Base-by-base conservation (phyloP, 148 eudicot genomes). In the Rhododendron simsii region DNA sequence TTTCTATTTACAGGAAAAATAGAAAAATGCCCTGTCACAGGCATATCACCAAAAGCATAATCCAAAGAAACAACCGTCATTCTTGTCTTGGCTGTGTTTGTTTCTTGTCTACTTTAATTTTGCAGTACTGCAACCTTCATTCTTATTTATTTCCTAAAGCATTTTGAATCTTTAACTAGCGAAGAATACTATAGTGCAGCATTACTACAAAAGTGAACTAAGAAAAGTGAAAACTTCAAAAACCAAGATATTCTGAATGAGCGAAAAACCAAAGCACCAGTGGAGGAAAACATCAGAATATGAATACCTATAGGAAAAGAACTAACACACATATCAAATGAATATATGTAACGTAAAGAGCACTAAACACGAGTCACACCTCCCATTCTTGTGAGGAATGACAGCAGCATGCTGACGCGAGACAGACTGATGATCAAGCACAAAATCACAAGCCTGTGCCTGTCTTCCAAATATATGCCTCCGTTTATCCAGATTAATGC, bases 331-430 rank as follows among this genome's bases (percentile, higher is more conserved):
- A 5, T 18, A 37, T 11, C 53, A 55, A 55, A 81, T 45, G 33
- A 47, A 83, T 63, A 10, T 76, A 37, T 16, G 61, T 30, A 74
- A 75, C 12, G 33, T 55, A 73, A 33, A 44, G 44, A 81, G 18
- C 63, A 48, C 3, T 78, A 15, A 55, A 83, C 81, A 81, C 15
- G 3, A 82, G 80, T 73, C 89, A 39, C 28, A 94, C 98, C 98
- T 92, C 87, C 99, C 99, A 89, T 96, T 94, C 88, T 95, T 96
- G 93, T 96, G 99, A 61, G 98, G 98, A 90, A 96, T 87, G 30
- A 96, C 98, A 77, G 94, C 99, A 73, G 98, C 99, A 92, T 96
- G 99, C 88, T 96, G 99, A 74, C 99, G 96, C 30, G 98, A 96
- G 77, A 96, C 99, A 78, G 99, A 96, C 67, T 94, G 97, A 89